Evolutionary conservation across 192 early-diverging fungal species (phyloP).

Genomic region (Mortierella antarctica): DNA sequence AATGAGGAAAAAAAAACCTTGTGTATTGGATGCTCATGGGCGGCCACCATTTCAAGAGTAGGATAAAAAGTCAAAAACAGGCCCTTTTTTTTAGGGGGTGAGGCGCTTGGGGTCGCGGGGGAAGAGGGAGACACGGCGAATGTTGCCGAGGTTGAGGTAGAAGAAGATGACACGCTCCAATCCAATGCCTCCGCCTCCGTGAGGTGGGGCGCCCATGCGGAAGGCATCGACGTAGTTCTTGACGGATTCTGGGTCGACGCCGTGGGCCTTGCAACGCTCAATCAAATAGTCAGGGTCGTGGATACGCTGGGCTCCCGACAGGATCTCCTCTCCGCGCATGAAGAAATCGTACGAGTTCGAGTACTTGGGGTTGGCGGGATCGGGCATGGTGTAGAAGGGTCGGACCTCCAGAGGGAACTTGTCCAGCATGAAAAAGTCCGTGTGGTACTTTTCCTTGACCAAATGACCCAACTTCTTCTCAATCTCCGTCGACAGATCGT

Average conservation of each 20-base stretch:
- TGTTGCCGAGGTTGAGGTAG: constrained; percentile 94
- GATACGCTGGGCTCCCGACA: constrained; percentile 98
- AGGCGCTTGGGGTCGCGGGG: constrained; percentile 97
- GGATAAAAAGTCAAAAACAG: too few relatives aligned
- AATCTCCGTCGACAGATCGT: constrained; percentile 91
- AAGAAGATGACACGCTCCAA: constrained; percentile 98
- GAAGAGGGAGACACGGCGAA: constrained; percentile 92
- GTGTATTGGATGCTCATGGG: too few relatives aligned
- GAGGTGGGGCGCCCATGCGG: constrained; percentile 96
- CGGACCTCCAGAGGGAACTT: constrained; percentile 97
- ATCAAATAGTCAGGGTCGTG: constrained; percentile 88
- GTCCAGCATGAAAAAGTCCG: constrained; percentile 99
- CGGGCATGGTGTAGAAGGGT: constrained; percentile 99
- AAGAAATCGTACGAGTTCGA: constrained; percentile 99
- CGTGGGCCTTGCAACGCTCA: constrained; percentile 81
- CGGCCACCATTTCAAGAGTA: too few relatives aligned
- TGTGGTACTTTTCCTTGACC: constrained; percentile 93
- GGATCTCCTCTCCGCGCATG: constrained; percentile 98
- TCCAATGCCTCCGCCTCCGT: constrained; percentile 97
- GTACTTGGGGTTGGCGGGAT: constrained; percentile 86
- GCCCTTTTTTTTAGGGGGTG: constrained; percentile 74
- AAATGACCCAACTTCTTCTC: constrained; percentile 89
- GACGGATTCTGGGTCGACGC: constrained; percentile 83
- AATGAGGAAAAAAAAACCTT: too few relatives aligned
- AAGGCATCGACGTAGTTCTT: constrained; percentile 95